Evolutionary conservation across 305 asterid genomes (phyloP).

Genomic region (Andrographis paniculata): DNA sequence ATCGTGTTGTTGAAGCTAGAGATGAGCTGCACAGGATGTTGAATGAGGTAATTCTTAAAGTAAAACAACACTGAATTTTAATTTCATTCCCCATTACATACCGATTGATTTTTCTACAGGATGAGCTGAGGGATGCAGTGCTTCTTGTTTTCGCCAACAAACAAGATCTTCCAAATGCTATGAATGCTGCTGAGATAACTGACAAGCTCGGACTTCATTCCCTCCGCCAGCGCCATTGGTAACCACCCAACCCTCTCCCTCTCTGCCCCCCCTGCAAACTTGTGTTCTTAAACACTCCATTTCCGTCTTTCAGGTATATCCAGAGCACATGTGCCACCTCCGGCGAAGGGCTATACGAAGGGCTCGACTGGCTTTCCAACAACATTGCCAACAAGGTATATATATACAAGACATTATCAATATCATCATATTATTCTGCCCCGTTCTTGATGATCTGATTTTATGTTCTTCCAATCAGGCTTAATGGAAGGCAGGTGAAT

Average conservation of each 20-base stretch:
- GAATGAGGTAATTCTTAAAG: slow-evolving; percentile 68
- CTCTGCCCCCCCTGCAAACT: slow-evolving; percentile 1
- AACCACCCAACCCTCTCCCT: slow-evolving; percentile 11
- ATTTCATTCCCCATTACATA: no score
- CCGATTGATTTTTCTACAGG: slow-evolving; percentile 24
- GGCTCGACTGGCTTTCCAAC: slow-evolving; percentile 84
- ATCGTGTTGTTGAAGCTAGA: slow-evolving; percentile 93
- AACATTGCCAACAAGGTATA: slow-evolving; percentile 72
- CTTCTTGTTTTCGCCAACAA: slow-evolving; percentile 85
- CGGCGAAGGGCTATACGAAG: slow-evolving; percentile 82
- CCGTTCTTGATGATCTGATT: neutral
- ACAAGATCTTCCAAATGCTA: slow-evolving; percentile 95
- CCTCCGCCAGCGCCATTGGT: slow-evolving; percentile 91
- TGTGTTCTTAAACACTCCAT: neutral
- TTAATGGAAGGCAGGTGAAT: neutral
- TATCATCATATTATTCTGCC: no score
- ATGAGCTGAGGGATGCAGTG: slow-evolving; percentile 87
- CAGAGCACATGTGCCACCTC: no score
- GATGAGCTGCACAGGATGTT: slow-evolving; percentile 90
- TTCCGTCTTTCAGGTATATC: slow-evolving; percentile 44
- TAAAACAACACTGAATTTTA: no score
- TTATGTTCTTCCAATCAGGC: neutral
- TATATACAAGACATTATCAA: no score
- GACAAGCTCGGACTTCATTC: slow-evolving; percentile 93
- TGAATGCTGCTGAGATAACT: slow-evolving; percentile 94